Conservation (phyloP, 495 filamentous ascomycete species). For the Cladorrhinum samala region DNA sequence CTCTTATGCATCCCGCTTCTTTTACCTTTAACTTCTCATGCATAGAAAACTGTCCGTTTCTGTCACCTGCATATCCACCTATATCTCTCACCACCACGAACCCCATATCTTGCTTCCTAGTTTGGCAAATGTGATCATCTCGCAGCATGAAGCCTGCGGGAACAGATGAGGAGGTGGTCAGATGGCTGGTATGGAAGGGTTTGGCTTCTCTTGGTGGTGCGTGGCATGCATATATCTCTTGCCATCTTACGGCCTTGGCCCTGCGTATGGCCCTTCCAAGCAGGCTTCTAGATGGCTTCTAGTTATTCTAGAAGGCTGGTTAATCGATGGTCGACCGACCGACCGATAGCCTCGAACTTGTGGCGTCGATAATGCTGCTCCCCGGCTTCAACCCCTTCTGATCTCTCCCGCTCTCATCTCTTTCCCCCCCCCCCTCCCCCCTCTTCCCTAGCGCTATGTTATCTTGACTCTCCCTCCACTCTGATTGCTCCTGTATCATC, state of each 20-base stretch:
- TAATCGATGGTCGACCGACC: neutral
- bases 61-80: neutral
- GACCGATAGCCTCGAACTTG: constrained; percentile 1
- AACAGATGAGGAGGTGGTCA: neutral
- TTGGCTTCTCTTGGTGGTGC: no score
- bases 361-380: neutral
- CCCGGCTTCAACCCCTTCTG: neutral
- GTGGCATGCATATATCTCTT: no score
- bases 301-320: constrained; percentile 7
- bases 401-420: neutral
- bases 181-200: neutral
- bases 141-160: neutral
- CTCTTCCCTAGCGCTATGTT: neutral
- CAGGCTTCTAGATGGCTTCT: constrained; percentile 15
- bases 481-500: neutral
- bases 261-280: neutral
- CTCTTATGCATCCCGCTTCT: neutral
- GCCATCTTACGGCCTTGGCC: neutral
- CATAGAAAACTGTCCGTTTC: neutral
- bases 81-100: neutral
- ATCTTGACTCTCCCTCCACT: no score
- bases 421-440: neutral
- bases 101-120: neutral
- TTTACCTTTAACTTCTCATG: neutral
- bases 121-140: neutral